Base-by-base conservation (phyloP, 2,329 filamentous ascomycete genomes). In the Fusarium sp. region DNA sequence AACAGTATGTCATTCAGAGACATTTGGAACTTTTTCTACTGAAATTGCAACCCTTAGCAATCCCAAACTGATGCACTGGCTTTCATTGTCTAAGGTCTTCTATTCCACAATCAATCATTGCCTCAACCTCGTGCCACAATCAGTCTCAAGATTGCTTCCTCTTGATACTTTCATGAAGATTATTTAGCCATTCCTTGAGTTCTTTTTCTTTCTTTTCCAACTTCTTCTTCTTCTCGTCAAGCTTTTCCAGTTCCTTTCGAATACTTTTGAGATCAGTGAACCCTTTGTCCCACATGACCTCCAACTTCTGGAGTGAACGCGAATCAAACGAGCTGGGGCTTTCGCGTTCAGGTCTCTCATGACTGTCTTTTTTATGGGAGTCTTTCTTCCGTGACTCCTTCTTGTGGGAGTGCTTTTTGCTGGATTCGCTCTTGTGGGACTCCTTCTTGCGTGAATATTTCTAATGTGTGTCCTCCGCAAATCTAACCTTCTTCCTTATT, bases 21-120 rank as follows among this genome's bases (percentile, higher is more conserved):
- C 14, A 17, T 28, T 0, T 32, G 30, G 12, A 2, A 32, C 6
- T 15, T 32, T 32, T 2, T 6, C 7, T 0, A 32, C 32, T 14
- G 32, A 5, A 32, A 32, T 32, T 32, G 13, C 32, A 0, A 32
- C 1, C 32, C 32, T 32, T 7, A 32, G 6, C 6, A 15, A 32
- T 32, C 32, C 0, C 32, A 32, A 32, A 0, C 2, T 14, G 32
- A 32, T 7, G 13, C 32, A 32, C 32, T 32, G 13, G 32, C 0
- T 32, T 32, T 15, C 32, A 32, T 32, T 32, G 2, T 8, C 13
- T 14, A 32, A 32, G 32, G 13, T 32, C 13, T 7, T 0, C 32
- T 32, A 32, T 32, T 32, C 32, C 1, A 32, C 13, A 32, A 32
- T 32, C 32, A 8, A 32, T 32, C 32, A 32, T 32, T 32, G 32